A percentile compares a stretch with the other conserved stretches of the same genome.
Evolutionary conservation across 1,139 yeast species (phyloP).

Genomic region (Pichiaceae sp.): DNA sequence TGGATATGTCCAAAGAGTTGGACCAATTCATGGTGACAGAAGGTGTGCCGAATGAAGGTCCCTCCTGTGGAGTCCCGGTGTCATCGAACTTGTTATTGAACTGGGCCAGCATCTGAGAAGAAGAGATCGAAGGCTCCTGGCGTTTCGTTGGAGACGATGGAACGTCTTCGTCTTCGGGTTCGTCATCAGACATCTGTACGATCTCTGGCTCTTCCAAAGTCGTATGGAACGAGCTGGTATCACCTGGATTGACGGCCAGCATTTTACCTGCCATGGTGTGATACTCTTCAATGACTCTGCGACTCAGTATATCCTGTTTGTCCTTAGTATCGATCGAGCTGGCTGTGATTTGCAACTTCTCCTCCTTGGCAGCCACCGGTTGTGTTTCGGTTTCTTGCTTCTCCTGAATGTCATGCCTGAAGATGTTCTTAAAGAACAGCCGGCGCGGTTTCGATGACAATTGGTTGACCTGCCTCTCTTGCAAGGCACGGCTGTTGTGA

Average conservation of each 20-base stretch:
- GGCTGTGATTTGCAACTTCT: background rate
- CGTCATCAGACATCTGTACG: background rate
- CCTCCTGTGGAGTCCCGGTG: conserved; percentile 1
- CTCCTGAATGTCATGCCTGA: background rate
- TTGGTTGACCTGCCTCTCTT: background rate
- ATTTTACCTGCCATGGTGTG: conserved; percentile 18
- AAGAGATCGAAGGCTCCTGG: conserved; percentile 1
- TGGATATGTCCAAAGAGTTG: conserved; percentile 17
- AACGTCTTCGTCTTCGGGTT: too few relatives aligned
- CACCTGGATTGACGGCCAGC: background rate
- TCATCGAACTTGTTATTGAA: conserved; percentile 4
- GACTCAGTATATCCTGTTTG: conserved; percentile 67
- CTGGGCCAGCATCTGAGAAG: conserved; percentile 4
- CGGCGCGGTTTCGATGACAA: background rate
- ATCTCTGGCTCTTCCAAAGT: background rate
- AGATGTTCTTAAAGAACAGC: conserved; percentile 7
- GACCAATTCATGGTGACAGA: conserved; percentile 28
- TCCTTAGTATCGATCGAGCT: conserved; percentile 27
- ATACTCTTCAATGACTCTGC: conserved; percentile 71
- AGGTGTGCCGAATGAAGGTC: conserved; percentile 22
- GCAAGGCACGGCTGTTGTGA: background rate
- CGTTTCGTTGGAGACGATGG: background rate
- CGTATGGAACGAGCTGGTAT: background rate
- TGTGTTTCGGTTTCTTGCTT: background rate
- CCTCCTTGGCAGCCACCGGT: background rate